A percentile compares a stretch with the other conserved stretches of the same genome.
Evolutionary conservation across 2,329 filamentous ascomycete species (phyloP).

Genomic region (Pseudogymnoascus sp.): DNA sequence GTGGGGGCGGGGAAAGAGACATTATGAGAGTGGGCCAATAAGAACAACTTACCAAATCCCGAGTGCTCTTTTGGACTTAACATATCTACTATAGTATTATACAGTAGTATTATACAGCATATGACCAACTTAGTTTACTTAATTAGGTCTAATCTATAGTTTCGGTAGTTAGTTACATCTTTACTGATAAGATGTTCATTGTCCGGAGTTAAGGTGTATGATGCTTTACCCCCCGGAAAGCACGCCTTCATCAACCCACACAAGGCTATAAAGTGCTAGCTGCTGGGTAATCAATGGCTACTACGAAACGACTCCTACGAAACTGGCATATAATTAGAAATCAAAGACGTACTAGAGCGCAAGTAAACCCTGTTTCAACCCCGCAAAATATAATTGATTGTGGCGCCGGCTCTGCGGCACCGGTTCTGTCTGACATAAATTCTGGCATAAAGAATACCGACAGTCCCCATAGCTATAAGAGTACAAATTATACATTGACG

Average conservation of each 20-base stretch:
- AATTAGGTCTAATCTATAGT: conserved; percentile 21
- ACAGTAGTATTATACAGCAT: too few relatives aligned
- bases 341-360: background rate
- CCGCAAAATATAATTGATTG: background rate
- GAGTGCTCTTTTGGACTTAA: too few relatives aligned
- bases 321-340: background rate
- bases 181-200: background rate
- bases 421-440: background rate
- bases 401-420: background rate
- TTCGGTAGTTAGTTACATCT: conserved; percentile 13
- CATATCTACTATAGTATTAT: too few relatives aligned
- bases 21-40: too few relatives aligned
- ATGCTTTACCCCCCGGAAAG: background rate
- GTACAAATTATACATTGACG: too few relatives aligned
- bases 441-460: too few relatives aligned
- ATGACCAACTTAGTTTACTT: too few relatives aligned
- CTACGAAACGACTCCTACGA: background rate
- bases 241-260: background rate
- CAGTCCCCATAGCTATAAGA: too few relatives aligned
- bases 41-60: too few relatives aligned
- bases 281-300: background rate
- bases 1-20: too few relatives aligned
- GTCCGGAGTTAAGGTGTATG: background rate
- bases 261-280: background rate
- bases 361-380: background rate